Evolutionary conservation across 1,284 basidiomycete species (phyloP), one percentile per base, ranked within the genome.

Genomic region (Golubevia pallescens): DNA sequence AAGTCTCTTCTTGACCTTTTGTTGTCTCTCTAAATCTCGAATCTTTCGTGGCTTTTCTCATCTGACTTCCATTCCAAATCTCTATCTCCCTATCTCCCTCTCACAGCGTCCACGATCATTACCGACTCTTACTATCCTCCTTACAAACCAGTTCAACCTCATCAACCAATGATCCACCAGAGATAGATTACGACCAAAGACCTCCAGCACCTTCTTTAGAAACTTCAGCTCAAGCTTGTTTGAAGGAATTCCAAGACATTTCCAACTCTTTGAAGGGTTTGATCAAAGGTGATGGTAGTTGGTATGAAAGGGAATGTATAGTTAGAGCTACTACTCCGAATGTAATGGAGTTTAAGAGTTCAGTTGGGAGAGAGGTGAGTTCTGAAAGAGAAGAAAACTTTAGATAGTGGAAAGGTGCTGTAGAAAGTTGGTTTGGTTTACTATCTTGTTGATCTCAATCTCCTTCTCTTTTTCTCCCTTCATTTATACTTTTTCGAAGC

Each of bases 281-380:
- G 5, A 70, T 78, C 60, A 58, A 59, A 2, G 63, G 61, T 1
- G 48, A 68, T 38, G 73, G 73, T 14, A n/a, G 57, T 13, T 65
- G 73, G 3, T 28, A 69, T 16, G 64, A 63, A 20, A 20, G 51
- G 13, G 28, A 20, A 24, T 24, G 77, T 42, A 63, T 58, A n/a
- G 32, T 80, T n/a, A 67, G 67, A 23, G 78, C 78, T 4, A 80
- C 78, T 2, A 80, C 77, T 28, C 78, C 78, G 2, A 69, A 70
- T 10, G 55, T 63, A 21, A 52, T 64, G 19, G 67, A 70, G 28
- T 59, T 70, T 28, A 38, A 57, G 6, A 68, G 38, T 14, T 63
- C 61, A 0, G 48, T 70, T 14, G 68, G 68, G 2, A 55, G 68
- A 53, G 68, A 70, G 51, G 66, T 68, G 53, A 66, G 62, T 61